Base-by-base conservation (phyloP, 2,329 filamentous ascomycete species). In the Paecilomyces dactylethromorphus region DNA sequence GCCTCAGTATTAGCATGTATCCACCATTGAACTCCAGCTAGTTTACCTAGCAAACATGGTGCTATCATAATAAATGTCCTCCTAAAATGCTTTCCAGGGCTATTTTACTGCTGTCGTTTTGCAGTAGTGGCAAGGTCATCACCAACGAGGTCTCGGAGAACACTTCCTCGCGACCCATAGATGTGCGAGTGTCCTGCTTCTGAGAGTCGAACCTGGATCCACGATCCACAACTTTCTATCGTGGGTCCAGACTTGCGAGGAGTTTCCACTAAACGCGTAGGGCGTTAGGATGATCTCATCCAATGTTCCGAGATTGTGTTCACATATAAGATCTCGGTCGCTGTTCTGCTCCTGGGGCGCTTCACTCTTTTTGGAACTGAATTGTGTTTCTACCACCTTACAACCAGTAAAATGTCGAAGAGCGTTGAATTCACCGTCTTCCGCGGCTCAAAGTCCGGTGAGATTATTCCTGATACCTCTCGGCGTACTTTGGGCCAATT, bases 401-500 rank as follows among this genome's bases (percentile, higher is more conserved):
- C 7, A 53, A 49, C 33, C 31, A 21, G 11, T 3, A n/a, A 26
- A 55, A 58, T 55, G 58, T 15, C 57, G 18, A 54, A 56, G 50
- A 56, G 45, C 55, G 55, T 57, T 33, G 56, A 57, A 31, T 65
- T 61, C 50, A 59, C 60, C 22, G 54, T 64, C 22, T 66, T 64
- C 59, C 61, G 59, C 33, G 65, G 63, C 55, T 65, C 63, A 21
- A 51, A 54, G 5, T 59, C 58, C 21, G 64, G 64, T 15, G 50
- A 29, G 15, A 52, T 52, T 21, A 13, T 52, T n/a, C 22, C 50
- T 3, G 8, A 29, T 26, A 52, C 50, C 22, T 24, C 50, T 7
- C 50, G 58, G 10, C 50, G 53, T 18, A 50, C 59, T n/a, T 59
- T 65, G 3, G 54, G 56, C 11, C 59, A 57, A 10, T 57, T 57